Percentiles rank a stretch among this genome's conserved stretches.
Conservation (phyloP, 2,329 filamentous ascomycete genomes). For the Corniculantispora saksenae region DNA sequence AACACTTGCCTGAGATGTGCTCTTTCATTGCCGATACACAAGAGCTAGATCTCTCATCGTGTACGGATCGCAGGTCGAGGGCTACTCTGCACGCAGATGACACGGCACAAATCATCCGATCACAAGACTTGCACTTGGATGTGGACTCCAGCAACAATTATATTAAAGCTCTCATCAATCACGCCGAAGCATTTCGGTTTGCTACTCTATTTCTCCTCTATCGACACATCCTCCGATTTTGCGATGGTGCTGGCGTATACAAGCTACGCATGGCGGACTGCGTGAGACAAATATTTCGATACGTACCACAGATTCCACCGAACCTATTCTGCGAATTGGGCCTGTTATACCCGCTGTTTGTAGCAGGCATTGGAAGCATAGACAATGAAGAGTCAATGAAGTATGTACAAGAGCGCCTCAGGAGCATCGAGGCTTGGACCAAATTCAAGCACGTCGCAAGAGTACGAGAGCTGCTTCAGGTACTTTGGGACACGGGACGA, state of each 20-base stretch:
- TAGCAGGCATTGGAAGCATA: background rate
- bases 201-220: background rate
- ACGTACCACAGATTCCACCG: background rate
- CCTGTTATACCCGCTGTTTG: constrained; percentile 1
- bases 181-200: constrained; percentile 2
- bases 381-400: background rate
- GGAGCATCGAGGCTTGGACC: background rate
- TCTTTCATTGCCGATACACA: background rate
- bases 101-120: background rate
- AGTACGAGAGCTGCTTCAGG: background rate
- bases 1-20: background rate
- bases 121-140: background rate
- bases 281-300: background rate
- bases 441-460: constrained; percentile 8
- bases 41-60: background rate
- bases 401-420: background rate
- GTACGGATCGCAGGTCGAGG: background rate
- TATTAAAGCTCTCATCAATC: constrained; percentile 6
- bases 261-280: constrained; percentile 6
- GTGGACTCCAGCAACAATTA: background rate
- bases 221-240: constrained; percentile 1
- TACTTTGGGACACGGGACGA: background rate
- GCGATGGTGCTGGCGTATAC: background rate
- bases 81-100: background rate
- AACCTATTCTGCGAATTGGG: constrained; percentile 9